Evolutionary conservation across 2,329 filamentous ascomycete genomes (phyloP).

Genomic region (Dothistroma septosporum): DNA sequence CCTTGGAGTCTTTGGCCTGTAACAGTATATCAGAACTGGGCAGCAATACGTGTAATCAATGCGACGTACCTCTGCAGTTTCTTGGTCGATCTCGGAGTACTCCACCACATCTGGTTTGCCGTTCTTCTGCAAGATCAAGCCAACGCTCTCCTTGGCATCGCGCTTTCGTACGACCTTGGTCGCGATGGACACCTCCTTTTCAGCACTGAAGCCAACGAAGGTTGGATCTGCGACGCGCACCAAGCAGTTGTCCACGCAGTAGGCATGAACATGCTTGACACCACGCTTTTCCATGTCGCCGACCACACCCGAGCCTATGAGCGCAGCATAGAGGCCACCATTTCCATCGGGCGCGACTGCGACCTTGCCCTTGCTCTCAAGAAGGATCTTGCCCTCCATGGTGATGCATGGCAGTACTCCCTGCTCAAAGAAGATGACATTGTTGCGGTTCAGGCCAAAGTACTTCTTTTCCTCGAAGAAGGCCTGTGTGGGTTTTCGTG

Average conservation of each 20-base stretch:
- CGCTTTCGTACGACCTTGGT: slow-evolving; percentile 99
- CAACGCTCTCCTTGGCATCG: slow-evolving; percentile 90
- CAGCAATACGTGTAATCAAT: background rate
- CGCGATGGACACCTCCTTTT: slow-evolving; percentile 86
- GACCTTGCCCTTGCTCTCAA: slow-evolving; percentile 84
- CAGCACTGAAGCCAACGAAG: slow-evolving; percentile 89
- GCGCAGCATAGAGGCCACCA: slow-evolving; percentile 90
- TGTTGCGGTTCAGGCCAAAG: slow-evolving; percentile 81
- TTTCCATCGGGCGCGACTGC: slow-evolving; percentile 97
- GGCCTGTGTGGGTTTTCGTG: slow-evolving; percentile 81
- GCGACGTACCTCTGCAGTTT: slow-evolving; percentile 55
- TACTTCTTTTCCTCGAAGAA: slow-evolving; percentile 88
- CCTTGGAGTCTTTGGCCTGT: slow-evolving; percentile 80
- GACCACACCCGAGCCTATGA: slow-evolving; percentile 74
- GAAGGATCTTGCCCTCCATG: slow-evolving; percentile 93
- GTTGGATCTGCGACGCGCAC: slow-evolving; percentile 96
- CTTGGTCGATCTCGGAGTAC: slow-evolving; percentile 92
- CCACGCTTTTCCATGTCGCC: slow-evolving; percentile 84
- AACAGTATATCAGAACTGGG: slow-evolving; percentile 3
- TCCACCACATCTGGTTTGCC: slow-evolving; percentile 96
- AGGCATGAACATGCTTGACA: slow-evolving; percentile 91
- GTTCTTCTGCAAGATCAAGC: slow-evolving; percentile 90
- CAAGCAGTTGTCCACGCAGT: slow-evolving; percentile 99
- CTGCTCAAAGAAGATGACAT: slow-evolving; percentile 92
- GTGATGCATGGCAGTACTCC: slow-evolving; percentile 94